Percentiles rank a stretch among this genome's conserved stretches.
These are phyloP conservation scores for Salix brachista DNA, from an alignment of 345 rosid genomes.

Conservation along the genomic window DNA sequence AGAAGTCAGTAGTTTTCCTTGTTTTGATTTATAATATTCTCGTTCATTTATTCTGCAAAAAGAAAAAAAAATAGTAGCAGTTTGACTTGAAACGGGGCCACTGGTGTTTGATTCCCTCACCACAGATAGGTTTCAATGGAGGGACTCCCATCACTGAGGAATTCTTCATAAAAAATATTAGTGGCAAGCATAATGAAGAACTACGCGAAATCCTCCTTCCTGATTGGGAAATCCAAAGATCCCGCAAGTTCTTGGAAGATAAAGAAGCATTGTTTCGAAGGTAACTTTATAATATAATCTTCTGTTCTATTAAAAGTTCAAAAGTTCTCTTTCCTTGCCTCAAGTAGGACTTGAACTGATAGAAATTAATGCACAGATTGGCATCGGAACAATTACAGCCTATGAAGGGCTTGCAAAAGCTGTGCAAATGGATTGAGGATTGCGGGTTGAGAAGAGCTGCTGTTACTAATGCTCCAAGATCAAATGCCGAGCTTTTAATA, in stretches of 20 bases:
- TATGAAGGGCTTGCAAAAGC: conserved; percentile 54
- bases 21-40: background rate
- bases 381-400: conserved; percentile 58
- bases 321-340: background rate
- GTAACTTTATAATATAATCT: conserved; percentile 28
- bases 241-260: conserved; percentile 54
- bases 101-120: conserved; percentile 6
- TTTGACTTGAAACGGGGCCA: too few species aligned
- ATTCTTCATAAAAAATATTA: conserved; percentile 55
- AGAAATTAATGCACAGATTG: conserved; percentile 39
- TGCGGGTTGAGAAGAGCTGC: conserved; percentile 84
- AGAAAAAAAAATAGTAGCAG: background rate
- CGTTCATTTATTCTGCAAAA: background rate
- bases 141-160: conserved; percentile 83
- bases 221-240: conserved; percentile 50
- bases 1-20: conserved; percentile 37
- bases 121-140: conserved; percentile 72
- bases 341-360: background rate
- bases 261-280: conserved; percentile 79
- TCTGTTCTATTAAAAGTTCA: background rate
- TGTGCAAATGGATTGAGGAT: conserved; percentile 80
- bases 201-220: conserved; percentile 63
- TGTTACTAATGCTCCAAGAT: conserved; percentile 86
- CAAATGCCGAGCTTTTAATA: conserved; percentile 76
- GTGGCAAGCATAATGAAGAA: conserved; percentile 75